phyloP scores from a whole-genome alignment of 129 eudicot species.

The Helianthus tuberosus region DNA sequence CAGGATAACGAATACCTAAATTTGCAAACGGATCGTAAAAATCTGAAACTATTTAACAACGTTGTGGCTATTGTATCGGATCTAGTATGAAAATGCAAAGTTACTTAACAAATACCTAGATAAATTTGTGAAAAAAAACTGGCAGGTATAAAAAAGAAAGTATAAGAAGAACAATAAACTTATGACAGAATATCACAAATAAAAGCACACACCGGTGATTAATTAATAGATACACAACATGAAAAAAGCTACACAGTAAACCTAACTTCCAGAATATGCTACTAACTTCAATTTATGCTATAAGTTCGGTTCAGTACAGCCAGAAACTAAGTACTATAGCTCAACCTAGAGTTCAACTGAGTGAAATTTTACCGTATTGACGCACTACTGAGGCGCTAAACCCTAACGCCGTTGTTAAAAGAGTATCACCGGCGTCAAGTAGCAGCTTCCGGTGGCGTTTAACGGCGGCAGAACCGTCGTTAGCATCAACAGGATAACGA shows the following conservation, averaged over 20 bases:
- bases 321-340: background rate
- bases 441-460: background rate
- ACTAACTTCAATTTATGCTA: background rate
- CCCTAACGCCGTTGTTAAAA: background rate
- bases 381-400: background rate
- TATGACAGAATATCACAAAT: background rate
- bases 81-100: background rate
- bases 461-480: background rate
- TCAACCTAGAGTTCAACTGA: too few relatives aligned
- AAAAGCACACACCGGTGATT: background rate
- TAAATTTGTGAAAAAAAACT: too few relatives aligned
- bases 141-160: too few relatives aligned
- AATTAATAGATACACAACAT: background rate
- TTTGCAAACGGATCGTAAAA: too few relatives aligned
- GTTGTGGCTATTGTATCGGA: background rate
- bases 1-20: too few relatives aligned
- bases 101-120: too few relatives aligned
- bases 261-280: background rate
- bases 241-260: background rate
- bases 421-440: background rate
- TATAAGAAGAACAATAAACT: too few relatives aligned
- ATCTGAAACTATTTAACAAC: background rate
- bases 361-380: too few relatives aligned
- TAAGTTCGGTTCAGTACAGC: background rate
- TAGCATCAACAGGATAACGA: background rate